Base-by-base conservation (phyloP, 2,329 filamentous ascomycete genomes). In the Alternaria gansuensis region DNA sequence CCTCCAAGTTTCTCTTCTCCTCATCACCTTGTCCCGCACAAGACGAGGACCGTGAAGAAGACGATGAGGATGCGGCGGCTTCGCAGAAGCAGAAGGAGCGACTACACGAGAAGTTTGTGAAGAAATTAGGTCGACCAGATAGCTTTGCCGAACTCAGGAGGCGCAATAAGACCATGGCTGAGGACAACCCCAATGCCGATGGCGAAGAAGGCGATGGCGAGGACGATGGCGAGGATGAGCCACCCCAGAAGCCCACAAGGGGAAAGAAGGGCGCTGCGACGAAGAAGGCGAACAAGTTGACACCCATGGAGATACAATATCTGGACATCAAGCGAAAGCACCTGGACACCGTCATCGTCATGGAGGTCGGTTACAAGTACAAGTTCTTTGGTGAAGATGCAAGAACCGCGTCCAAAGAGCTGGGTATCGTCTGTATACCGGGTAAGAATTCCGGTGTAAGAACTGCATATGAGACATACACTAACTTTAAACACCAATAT, bases 281-380 rank as follows among this genome's bases (percentile, higher is more conserved):
- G 64, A 96, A 91, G 78, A 96, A 92, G 74, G 86, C 87, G 61
- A 85, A 78, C 54, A 97, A 97, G 75, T 85, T 99, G 60, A 99
- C 95, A 0, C 95, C 95, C 0, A 90, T 99, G 88, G 93, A 98
- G 76, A 86, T 90, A 39, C 95, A 98, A 71, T 90, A 97, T 57
- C 84, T 99, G 5, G 93, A 96, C 17, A 96, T 99, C 77, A 99
- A 99, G 80, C 85, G 88, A 60, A 91, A 94, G 68, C 89, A 98
- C 74, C 85, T 92, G 81, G 95, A 98, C 74, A 95, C 94, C 0
- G 71, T 99, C 21, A 83, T 99, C 53, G 90, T 98, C 11, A 88
- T 98, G 51, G 94, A 99, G 76, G 95, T 98, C 8, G 95, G 95
- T 50, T 99, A 99, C 81, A 99, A 99, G 76, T 99, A 96, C 79